Percentiles rank a stretch among this genome's conserved stretches.
Conservation (phyloP, 345 rosid genomes). For the Diplotaxis tenuifolia region DNA sequence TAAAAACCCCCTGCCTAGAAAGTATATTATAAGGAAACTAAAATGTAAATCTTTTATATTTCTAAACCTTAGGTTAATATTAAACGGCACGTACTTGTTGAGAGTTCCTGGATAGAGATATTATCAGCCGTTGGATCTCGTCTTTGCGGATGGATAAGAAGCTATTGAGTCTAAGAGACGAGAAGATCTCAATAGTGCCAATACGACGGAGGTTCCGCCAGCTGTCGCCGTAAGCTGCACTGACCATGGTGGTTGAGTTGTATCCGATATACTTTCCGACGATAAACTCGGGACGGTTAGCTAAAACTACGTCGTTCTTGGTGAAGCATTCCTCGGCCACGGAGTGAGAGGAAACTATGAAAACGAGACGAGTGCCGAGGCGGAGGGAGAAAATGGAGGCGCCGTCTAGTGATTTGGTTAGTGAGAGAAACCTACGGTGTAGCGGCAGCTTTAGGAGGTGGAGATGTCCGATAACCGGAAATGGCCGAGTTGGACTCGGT, state of each 20-base stretch:
- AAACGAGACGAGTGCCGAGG: conserved; percentile 41
- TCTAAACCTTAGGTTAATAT: background rate
- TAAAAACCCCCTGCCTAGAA: too few relatives aligned
- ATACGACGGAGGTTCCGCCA: conserved; percentile 64
- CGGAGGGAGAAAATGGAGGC: conserved; percentile 44
- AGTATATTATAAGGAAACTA: too few relatives aligned
- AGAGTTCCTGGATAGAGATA: conserved; percentile 13
- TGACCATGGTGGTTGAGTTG: conserved; percentile 36
- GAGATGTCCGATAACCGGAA: conserved; percentile 28
- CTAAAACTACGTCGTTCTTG: conserved; percentile 46
- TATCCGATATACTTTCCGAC: conserved; percentile 36
- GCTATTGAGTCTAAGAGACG: conserved; percentile 38
- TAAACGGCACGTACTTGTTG: conserved; percentile 9
- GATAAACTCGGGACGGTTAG: conserved; percentile 40
- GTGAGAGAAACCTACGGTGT: conserved; percentile 19
- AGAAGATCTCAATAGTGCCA: conserved; percentile 42
- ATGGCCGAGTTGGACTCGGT: conserved; percentile 36
- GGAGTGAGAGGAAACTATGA: conserved; percentile 39
- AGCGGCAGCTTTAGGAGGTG: conserved; percentile 32
- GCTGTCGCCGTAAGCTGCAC: conserved; percentile 43
- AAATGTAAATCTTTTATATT: background rate
- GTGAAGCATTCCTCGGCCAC: conserved; percentile 45
- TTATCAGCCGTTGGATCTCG: conserved; percentile 38
- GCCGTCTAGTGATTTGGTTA: conserved; percentile 25
- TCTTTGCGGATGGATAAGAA: conserved; percentile 34